Conservation (phyloP, 139 green algal species). For the Haematococcus sp. region DNA sequence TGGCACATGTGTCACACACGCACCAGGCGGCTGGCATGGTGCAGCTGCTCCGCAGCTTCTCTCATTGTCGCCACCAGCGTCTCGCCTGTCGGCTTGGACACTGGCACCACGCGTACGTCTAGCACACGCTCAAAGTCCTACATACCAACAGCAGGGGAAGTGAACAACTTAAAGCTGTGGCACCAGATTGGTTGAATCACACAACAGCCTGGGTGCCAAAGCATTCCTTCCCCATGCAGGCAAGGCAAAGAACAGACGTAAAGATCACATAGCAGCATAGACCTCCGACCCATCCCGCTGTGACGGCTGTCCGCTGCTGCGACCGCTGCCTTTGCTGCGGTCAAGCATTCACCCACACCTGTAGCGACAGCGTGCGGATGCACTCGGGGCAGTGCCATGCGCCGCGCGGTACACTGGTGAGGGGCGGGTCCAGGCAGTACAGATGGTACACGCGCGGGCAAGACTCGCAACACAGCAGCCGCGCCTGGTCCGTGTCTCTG, state of each 20-base stretch:
- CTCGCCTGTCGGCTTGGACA: not conserved
- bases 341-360: too few species aligned
- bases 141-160: too few species aligned
- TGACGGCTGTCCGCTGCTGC: too few species aligned
- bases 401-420: constrained; percentile 43
- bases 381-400: constrained; percentile 66
- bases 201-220: too few species aligned
- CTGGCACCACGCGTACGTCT: constrained; percentile 2
- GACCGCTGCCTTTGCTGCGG: too few species aligned
- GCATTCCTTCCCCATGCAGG: too few species aligned
- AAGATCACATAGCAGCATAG: too few species aligned
- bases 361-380: not conserved
- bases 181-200: too few species aligned
- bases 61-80: not conserved
- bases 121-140: not conserved
- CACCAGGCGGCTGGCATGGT: not conserved
- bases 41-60: constrained; percentile 18
- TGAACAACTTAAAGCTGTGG: too few species aligned
- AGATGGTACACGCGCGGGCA: constrained; percentile 62
- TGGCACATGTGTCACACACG: too few species aligned
- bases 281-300: too few species aligned
- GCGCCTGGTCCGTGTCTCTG: constrained; percentile 32
- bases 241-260: too few species aligned
- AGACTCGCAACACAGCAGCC: constrained; percentile 65
- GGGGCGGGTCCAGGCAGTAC: constrained; percentile 59